These are phyloP conservation scores for Batkoa obscura DNA, from an alignment of 371 early-diverging fungal genomes.

Conservation along the genomic window DNA sequence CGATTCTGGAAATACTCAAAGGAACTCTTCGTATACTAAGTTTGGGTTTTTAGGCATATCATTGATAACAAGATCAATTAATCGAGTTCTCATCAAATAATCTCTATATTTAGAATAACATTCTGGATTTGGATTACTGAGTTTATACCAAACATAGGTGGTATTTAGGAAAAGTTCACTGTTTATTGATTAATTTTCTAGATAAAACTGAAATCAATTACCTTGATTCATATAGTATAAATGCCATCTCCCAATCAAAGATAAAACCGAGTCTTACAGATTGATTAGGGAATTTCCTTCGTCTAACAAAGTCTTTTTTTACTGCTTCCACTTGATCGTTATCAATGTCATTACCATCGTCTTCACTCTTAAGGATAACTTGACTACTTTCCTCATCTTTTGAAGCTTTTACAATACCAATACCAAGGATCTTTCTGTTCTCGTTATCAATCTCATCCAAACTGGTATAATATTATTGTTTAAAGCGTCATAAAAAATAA, in stretches of 20 bases:
- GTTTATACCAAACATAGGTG: conserved; percentile 24
- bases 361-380: too few relatives aligned
- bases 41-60: conserved; percentile 7
- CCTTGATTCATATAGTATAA: conserved; percentile 12
- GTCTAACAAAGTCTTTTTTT: conserved; percentile 6
- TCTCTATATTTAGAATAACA: conserved; percentile 15
- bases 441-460: too few relatives aligned
- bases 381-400: too few relatives aligned
- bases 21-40: conserved; percentile 12
- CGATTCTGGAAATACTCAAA: conserved; percentile 8
- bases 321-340: conserved; percentile 1
- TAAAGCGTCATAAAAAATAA: too few relatives aligned
- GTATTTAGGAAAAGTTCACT: conserved; percentile 27
- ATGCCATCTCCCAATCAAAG: conserved; percentile 18
- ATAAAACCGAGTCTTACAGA: conserved; percentile 18
- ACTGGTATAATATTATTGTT: too few relatives aligned
- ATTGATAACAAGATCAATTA: conserved; percentile 18
- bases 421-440: too few relatives aligned
- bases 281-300: neutral
- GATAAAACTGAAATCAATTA: neutral
- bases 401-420: too few relatives aligned
- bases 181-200: neutral
- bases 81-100: conserved; percentile 16
- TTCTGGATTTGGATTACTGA: conserved; percentile 14
- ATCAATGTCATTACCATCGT: conserved; percentile 13